These are phyloP conservation scores for Trypanosoma theileri DNA, from an alignment of 208 protist genomes.

Conservation along the genomic window DNA sequence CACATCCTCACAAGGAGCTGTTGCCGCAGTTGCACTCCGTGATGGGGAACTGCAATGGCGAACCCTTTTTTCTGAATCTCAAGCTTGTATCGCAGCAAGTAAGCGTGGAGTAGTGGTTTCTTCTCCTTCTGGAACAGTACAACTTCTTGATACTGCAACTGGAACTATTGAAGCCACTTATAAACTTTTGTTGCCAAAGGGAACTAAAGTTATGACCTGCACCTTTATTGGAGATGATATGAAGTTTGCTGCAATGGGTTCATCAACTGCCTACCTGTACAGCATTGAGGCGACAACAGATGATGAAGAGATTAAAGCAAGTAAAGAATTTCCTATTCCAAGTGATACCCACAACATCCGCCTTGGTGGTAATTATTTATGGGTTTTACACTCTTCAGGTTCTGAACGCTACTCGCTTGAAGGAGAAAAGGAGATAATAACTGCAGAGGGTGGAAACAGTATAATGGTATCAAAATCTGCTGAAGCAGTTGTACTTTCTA, in stretches of 20 bases:
- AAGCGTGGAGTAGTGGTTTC: slow-evolving; percentile 42
- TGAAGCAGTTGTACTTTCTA: slow-evolving; percentile 10
- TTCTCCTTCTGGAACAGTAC: slow-evolving; percentile 39
- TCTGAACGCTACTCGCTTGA: slow-evolving; percentile 25
- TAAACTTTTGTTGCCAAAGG: slow-evolving; percentile 30
- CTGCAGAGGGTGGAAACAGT: background rate
- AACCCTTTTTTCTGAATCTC: slow-evolving; percentile 43
- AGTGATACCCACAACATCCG: background rate
- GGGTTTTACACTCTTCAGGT: slow-evolving; percentile 8
- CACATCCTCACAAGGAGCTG: slow-evolving; percentile 64
- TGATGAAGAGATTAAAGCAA: slow-evolving; percentile 12
- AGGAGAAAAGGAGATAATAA: slow-evolving; percentile 8
- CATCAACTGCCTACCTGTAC: slow-evolving; percentile 34
- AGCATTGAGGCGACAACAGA: slow-evolving; percentile 30
- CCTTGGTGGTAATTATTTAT: slow-evolving; percentile 15
- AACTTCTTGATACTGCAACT: slow-evolving; percentile 46
- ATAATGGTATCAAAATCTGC: background rate
- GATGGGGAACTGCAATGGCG: slow-evolving; percentile 59
- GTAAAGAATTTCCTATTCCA: slow-evolving; percentile 11
- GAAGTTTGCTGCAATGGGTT: slow-evolving; percentile 35
- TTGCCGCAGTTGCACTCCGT: slow-evolving; percentile 50
- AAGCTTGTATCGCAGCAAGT: slow-evolving; percentile 51
- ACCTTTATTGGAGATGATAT: slow-evolving; percentile 28
- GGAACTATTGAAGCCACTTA: slow-evolving; percentile 65
- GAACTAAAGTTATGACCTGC: slow-evolving; percentile 38